Base-by-base conservation (phyloP, 148 eudicot species). In the Fallopia convolvulus region DNA sequence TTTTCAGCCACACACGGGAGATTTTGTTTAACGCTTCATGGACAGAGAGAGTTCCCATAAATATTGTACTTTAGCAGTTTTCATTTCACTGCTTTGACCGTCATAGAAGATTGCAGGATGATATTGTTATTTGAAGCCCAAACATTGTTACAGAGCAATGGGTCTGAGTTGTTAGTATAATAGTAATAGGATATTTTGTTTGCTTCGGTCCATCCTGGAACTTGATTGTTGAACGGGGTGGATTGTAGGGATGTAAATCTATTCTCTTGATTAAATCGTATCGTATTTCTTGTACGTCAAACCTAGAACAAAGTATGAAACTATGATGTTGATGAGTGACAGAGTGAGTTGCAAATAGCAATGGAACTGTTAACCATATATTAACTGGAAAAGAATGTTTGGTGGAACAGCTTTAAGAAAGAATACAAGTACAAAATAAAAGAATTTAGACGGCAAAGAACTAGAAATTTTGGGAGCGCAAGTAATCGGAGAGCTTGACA, bases 401-500 rank as follows among this genome's bases (percentile, higher is more conserved):
- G 36, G 4, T 23, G 21, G 0, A 61, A 61, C 36, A 8, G 36
- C 14, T 4, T 8, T 60, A 60, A 60, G 30, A 26, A 26, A 1
- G 30, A 26, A 26, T 26, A 26, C 30, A 26, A 26, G 32, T 8
- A 56, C 60, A 55, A 55, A 55, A 55, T 55, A 7, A 61, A 61
- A 61, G 12, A 55, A 55, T 55, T 13, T 55, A 4, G 60, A n/a
- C 7, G 23, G 60, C 21, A n/a, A 52, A 52, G 56, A 52, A 47
- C 68, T 15, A 77, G 17, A 66, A 47, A 33, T 77, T 33, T 18
- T 15, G 33, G 8, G 41, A 70, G 6, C 72, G 50, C 47, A 77
- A 56, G 10, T 40, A 77, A 72, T 75, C 76, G 58, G 84, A 74
- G 30, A 77, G 75, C 48, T 72, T 74, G 8, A 80, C 40, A 36